Evolutionary conservation across 345 rosid genomes (phyloP), one percentile per base, ranked within the genome.

Genomic region (Pelargonium nanum): DNA sequence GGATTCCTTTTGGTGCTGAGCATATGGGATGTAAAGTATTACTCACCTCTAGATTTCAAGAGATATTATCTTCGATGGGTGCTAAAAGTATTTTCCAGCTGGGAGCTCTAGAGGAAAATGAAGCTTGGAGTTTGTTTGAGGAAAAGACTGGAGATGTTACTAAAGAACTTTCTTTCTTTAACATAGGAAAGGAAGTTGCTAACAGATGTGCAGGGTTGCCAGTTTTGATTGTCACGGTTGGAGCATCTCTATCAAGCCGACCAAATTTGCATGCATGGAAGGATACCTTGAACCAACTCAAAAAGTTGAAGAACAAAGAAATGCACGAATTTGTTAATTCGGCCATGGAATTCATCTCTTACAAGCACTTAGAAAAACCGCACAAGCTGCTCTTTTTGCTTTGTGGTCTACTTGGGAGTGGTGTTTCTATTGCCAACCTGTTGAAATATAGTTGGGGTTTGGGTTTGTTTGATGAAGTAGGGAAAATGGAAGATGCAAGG

Each of bases 161-260:
- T 22, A 6, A 55, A 2, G 19, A 52, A 15, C 62, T 15, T 2
- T 5, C 30, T 0, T 0, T 34, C 13, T 0, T 24, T n/a, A 30
- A 6, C 20, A 24, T n/a, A 48, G 45, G 25, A 0, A 17, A 17
- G 1, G 25, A 55, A 24, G 57, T 71, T 0, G 64, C 66, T 4
- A 60, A 55, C 45, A 53, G 40, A 23, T 80, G 75, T 0, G 66
- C 17, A 1, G 74, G 72, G 7, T 55, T 72, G 25, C 81, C 79
- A 0, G 8, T 74, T 60, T 22, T 40, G 19, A 70, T 77, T 2
- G 52, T 55, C 0, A 22, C 58, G 0, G 16, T 56, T 24, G 67
- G 59, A 7, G 30, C 6, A 32, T 51, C 22, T 22, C 22, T 64
- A 26, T 24, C 5, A 23, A 22, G 9, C 12, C 1, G 4, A 0